Percentiles rank a stretch among this genome's conserved stretches.
phyloP scores from a whole-genome alignment of 306 rosid species.

The Aeschynomene evenia region DNA sequence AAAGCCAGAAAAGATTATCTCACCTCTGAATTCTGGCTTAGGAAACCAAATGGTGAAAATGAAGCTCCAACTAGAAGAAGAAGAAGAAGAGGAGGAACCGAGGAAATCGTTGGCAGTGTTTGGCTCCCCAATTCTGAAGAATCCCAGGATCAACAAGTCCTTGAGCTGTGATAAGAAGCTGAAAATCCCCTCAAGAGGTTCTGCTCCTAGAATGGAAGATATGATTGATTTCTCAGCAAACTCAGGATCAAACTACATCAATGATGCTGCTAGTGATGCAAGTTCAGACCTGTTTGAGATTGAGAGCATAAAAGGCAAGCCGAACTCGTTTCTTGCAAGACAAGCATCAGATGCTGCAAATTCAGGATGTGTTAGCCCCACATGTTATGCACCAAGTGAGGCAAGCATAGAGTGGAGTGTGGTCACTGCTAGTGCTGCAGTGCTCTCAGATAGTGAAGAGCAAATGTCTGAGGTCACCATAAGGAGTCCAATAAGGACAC shows the following conservation, averaged over 20 bases:
- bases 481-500: slow-evolving; percentile 36
- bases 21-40: slow-evolving; percentile 25
- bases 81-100: slow-evolving; percentile 35
- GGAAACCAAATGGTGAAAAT: slow-evolving; percentile 32
- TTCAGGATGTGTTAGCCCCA: slow-evolving; percentile 59
- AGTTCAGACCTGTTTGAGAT: slow-evolving; percentile 94
- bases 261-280: slow-evolving; percentile 78
- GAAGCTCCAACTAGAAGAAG: slow-evolving; percentile 27
- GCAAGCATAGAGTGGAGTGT: slow-evolving; percentile 98
- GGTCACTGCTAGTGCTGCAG: slow-evolving; percentile 77
- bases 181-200: slow-evolving; percentile 37
- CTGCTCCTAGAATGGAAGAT: slow-evolving; percentile 38
- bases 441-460: slow-evolving; percentile 70
- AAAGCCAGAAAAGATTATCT: slow-evolving; percentile 39
- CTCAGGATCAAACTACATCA: slow-evolving; percentile 21
- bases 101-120: slow-evolving; percentile 72
- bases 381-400: slow-evolving; percentile 89
- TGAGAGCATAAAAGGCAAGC: slow-evolving; percentile 59
- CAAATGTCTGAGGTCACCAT: slow-evolving; percentile 36
- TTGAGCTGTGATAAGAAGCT: slow-evolving; percentile 55
- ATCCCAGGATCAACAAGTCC: slow-evolving; percentile 42
- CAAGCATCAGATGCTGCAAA: slow-evolving; percentile 51
- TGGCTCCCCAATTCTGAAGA: slow-evolving; percentile 56
- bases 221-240: slow-evolving; percentile 25
- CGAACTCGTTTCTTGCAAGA: slow-evolving; percentile 48